These are phyloP conservation scores for Kluyveromyces siamensis DNA, from an alignment of 805 yeast genomes.

Conservation along the genomic window DNA sequence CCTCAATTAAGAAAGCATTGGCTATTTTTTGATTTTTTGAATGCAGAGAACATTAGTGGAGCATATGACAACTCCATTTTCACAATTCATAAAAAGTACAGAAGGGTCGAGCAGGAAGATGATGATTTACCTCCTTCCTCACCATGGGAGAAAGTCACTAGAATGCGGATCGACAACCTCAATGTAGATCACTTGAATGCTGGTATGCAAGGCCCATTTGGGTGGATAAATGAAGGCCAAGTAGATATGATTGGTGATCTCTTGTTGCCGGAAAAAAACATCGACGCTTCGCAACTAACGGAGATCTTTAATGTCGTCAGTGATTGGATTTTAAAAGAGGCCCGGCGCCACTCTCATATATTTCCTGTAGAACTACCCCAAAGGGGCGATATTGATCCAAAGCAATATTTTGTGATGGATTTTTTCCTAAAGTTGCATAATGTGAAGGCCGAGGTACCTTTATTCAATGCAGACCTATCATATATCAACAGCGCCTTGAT, in stretches of 20 bases:
- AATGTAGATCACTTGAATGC: conserved; percentile 83
- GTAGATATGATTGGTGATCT: conserved; percentile 93
- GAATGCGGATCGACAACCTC: conserved; percentile 77
- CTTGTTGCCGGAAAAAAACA: conserved; percentile 60
- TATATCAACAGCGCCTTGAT: conserved; percentile 87
- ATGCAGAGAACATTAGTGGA: conserved; percentile 80
- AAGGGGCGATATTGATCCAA: conserved; percentile 19
- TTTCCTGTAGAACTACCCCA: conserved; percentile 24
- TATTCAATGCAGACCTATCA: conserved; percentile 79
- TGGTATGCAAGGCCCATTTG: conserved; percentile 90
- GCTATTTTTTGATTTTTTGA: conserved; percentile 80
- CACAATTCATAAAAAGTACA: conserved; percentile 61
- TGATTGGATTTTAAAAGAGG: conserved; percentile 40
- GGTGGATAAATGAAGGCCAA: conserved; percentile 90
- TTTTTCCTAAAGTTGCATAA: conserved; percentile 71
- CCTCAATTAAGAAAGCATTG: conserved; percentile 82
- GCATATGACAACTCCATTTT: conserved; percentile 88
- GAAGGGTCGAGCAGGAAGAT: conserved; percentile 7
- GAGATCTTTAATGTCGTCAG: conserved; percentile 44
- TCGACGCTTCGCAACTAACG: conserved; percentile 34
- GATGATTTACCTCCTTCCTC: conserved; percentile 15
- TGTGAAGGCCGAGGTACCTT: conserved; percentile 82
- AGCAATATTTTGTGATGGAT: conserved; percentile 65
- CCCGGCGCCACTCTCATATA: conserved; percentile 29
- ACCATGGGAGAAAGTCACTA: conserved; percentile 55